A percentile compares a stretch with the other conserved stretches of the same genome.
Conservation (phyloP, 305 asterid genomes). For the Andrographis paniculata region DNA sequence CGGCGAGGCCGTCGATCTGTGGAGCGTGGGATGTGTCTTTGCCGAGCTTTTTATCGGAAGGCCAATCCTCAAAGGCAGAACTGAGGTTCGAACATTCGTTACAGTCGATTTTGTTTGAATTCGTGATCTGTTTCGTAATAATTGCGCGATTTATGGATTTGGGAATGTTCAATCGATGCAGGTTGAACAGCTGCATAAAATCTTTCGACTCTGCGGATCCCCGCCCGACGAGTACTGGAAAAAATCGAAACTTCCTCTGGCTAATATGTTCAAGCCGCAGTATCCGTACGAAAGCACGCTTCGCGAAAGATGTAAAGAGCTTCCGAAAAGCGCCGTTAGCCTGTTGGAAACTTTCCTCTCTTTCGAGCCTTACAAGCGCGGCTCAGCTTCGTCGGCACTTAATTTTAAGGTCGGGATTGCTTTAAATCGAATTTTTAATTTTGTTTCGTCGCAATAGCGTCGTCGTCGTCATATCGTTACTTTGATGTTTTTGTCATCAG, state of each 20-base stretch:
- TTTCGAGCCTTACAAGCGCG: conserved; percentile 63
- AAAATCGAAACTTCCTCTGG: conserved; percentile 63
- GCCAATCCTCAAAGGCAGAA: conserved; percentile 82
- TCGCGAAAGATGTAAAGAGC: conserved; percentile 70
- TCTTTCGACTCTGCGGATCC: conserved; percentile 80
- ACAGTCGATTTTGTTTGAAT: background rate
- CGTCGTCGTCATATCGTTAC: no score
- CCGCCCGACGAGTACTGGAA: conserved; percentile 86
- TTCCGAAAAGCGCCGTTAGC: conserved; percentile 60
- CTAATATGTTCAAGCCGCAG: conserved; percentile 81
- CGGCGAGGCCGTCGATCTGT: conserved; percentile 61
- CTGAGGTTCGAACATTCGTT: conserved; percentile 44
- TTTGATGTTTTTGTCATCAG: conserved; percentile 27
- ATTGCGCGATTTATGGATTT: background rate
- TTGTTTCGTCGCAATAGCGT: no score
- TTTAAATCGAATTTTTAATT: background rate
- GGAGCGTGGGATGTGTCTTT: conserved; percentile 93
- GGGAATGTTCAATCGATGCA: conserved; percentile 12
- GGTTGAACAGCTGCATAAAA: conserved; percentile 95
- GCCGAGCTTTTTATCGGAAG: conserved; percentile 81
- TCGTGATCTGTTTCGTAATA: background rate
- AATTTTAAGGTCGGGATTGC: conserved; percentile 43
- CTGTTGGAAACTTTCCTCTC: conserved; percentile 67
- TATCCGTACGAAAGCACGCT: conserved; percentile 69
- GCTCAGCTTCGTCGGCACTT: conserved; percentile 66